Percentiles rank a stretch among this genome's conserved stretches.
phyloP scores from a whole-genome alignment of 495 filamentous ascomycete species.

The Penicillium nucicola region DNA sequence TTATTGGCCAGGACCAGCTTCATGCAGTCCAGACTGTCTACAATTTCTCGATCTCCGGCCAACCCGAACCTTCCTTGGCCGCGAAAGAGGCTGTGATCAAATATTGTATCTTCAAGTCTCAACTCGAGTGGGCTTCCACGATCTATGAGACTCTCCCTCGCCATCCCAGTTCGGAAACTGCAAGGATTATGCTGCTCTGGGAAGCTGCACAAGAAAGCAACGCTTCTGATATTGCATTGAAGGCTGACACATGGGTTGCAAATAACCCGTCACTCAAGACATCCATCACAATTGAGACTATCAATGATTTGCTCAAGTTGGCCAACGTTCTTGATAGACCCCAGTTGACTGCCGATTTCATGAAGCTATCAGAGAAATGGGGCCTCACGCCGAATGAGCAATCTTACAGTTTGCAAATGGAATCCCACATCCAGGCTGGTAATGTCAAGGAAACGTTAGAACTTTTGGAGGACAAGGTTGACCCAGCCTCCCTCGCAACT shows the following conservation, averaged over 20 bases:
- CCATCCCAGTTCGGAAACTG: conserved; percentile 47
- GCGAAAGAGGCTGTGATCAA: conserved; percentile 51
- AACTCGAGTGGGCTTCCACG: conserved; percentile 59
- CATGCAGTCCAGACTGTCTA: conserved; percentile 48
- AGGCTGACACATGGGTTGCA: conserved; percentile 52
- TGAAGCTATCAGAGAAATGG: conserved; percentile 58
- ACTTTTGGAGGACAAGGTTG: conserved; percentile 58
- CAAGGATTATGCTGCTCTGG: conserved; percentile 74
- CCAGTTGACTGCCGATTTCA: conserved; percentile 70
- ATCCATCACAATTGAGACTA: conserved; percentile 62
- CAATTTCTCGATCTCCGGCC: conserved; percentile 48
- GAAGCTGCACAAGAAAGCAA: conserved; percentile 67
- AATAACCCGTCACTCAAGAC: conserved; percentile 32
- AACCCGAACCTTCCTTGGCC: conserved; percentile 35
- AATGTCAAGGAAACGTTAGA: conserved; percentile 65
- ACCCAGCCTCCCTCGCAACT: conserved; percentile 46
- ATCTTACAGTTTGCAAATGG: conserved; percentile 71
- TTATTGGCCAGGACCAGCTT: conserved; percentile 36
- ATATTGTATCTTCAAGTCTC: conserved; percentile 55
- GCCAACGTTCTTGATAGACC: conserved; percentile 68
- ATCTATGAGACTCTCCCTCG: conserved; percentile 59
- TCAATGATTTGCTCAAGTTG: conserved; percentile 72
- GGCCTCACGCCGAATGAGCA: conserved; percentile 58
- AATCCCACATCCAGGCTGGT: conserved; percentile 65
- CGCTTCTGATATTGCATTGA: conserved; percentile 65